Evolutionary conservation across 768 basidiomycete species (phyloP), one percentile per base, ranked within the genome.

Genomic region (Suillus discolor): DNA sequence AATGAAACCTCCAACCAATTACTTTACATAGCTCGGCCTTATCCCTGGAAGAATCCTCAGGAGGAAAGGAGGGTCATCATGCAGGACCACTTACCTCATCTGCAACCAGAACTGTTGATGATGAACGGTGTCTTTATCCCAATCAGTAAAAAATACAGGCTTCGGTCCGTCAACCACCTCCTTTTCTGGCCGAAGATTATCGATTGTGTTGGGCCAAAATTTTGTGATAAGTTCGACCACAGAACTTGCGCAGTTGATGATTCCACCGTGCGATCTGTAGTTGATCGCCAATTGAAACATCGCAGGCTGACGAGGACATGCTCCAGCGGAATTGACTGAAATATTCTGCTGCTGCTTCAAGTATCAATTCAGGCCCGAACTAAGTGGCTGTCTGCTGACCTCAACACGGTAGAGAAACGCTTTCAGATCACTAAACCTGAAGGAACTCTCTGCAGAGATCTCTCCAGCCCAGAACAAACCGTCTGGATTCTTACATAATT

Each of bases 391-490:
- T 6, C 12, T 36, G n/a, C 75, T 49, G 62, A 89, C 91, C 78
- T 92, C 89, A 1, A 86, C 72, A 53, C 87, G 81, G 64, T 83
- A 85, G 36, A 90, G 67, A 67, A 89, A 90, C 0, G 90, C 84
- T 71, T 87, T 91, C 59, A 93, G 71, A 54, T 91, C 89, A 62
- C 88, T 78, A 71, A 93, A 93, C 11, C 87, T 78, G 69, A 92
- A 93, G 0, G 89, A 83, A 67, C 88, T 90, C 91, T 90, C 91
- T 0, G 84, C 83, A 0, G 89, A 87, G 49, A 93, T 92, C 0
- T 93, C 91, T 0, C 92, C 91, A 2, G 90, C 91, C 89, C 89
- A 92, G 67, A 92, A 89, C 23, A 91, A 74, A 0, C 91, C 90
- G 61, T 89, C 78, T 0, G 85, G 82, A 69, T 91, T 91, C 13